These are phyloP conservation scores for Chalciporus pseudorubinellus DNA, from an alignment of 768 basidiomycete species.

Conservation along the genomic window DNA sequence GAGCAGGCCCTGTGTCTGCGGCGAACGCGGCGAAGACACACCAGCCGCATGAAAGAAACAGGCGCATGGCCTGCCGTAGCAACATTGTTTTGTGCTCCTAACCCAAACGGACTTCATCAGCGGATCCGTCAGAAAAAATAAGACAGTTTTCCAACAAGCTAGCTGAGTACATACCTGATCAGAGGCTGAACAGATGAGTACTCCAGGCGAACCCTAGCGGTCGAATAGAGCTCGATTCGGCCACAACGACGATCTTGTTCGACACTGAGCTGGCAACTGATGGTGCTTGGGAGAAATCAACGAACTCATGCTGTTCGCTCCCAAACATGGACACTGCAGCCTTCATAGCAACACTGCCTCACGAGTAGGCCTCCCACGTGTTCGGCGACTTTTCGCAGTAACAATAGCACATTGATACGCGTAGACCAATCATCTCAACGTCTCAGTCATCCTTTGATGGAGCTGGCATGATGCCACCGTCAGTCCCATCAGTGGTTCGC, in stretches of 20 bases:
- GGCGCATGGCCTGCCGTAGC: constrained; percentile 7
- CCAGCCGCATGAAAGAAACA: constrained; percentile 7
- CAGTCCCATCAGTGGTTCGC: too few species aligned
- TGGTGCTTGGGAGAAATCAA: constrained; percentile 4
- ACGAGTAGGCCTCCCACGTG: constrained; percentile 15
- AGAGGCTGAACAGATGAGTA: not conserved
- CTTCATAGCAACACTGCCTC: constrained; percentile 10
- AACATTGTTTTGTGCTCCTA: constrained; percentile 8
- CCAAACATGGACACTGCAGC: not conserved
- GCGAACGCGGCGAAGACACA: constrained; percentile 8
- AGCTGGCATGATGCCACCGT: too few species aligned
- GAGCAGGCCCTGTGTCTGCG: constrained; percentile 15
- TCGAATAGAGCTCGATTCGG: not conserved
- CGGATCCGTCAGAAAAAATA: not conserved
- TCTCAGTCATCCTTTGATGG: not conserved
- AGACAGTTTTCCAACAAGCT: not conserved
- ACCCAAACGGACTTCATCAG: not conserved
- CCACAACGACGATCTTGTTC: not conserved
- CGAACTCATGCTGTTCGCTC: not conserved
- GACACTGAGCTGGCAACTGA: not conserved
- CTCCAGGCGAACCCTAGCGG: too few species aligned
- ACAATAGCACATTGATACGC: too few species aligned
- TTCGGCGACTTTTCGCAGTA: not conserved
- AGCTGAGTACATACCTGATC: not conserved
- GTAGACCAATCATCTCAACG: not conserved